phyloP scores from a whole-genome alignment of 2,329 filamentous ascomycete species.

The Gaeumannomyces sp. region DNA sequence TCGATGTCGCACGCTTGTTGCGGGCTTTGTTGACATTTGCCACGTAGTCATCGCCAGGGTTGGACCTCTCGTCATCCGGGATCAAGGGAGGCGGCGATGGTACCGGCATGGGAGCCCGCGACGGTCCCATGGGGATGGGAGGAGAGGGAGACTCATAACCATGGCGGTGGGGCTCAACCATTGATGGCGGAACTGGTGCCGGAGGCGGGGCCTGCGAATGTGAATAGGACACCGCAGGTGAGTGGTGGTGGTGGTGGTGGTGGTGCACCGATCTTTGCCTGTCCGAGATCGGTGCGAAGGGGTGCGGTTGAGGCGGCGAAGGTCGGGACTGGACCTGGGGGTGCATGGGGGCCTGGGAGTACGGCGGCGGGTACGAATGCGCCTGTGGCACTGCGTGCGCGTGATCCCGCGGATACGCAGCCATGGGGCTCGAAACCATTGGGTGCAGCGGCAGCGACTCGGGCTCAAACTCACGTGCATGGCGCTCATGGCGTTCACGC shows the following conservation, averaged over 20 bases:
- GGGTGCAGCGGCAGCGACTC: background rate
- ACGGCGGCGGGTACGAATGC: constrained; percentile 6
- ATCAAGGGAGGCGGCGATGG: constrained; percentile 12
- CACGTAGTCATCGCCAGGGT: constrained; percentile 35
- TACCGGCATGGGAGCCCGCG: constrained; percentile 2
- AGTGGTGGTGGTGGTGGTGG: constrained; percentile 1
- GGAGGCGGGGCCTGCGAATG: constrained; percentile 5
- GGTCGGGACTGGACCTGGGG: background rate
- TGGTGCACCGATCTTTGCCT: background rate
- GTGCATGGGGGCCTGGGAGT: background rate
- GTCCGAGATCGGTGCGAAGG: background rate
- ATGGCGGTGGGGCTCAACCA: constrained; percentile 16
- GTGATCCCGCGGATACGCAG: background rate
- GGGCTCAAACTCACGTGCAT: background rate
- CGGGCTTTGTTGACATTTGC: constrained; percentile 36
- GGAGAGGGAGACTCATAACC: background rate
- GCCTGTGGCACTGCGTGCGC: background rate
- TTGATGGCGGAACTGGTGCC: constrained; percentile 12
- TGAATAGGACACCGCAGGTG: background rate
- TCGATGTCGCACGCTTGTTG: constrained; percentile 28
- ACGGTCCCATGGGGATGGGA: constrained; percentile 5
- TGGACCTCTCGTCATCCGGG: constrained; percentile 29
- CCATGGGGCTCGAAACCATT: background rate
- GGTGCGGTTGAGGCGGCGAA: constrained; percentile 5
- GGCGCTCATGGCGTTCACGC: background rate